A percentile compares a stretch with the other conserved stretches of the same genome.
These are phyloP conservation scores for Collybia mongolica DNA, from an alignment of 768 basidiomycete species.

Conservation along the genomic window DNA sequence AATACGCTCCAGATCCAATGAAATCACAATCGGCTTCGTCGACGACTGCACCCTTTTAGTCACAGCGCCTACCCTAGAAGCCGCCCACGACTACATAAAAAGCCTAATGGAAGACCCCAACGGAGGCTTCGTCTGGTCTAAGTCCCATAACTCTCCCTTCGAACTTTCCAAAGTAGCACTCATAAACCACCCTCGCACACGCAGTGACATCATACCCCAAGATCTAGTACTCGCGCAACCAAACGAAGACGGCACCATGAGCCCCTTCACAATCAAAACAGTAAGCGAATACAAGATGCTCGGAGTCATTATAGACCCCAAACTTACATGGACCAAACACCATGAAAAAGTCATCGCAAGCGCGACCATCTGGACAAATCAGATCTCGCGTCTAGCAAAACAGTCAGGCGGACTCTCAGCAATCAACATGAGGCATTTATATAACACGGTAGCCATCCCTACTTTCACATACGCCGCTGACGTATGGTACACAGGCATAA, in stretches of 20 bases:
- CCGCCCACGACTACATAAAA: conserved; percentile 15
- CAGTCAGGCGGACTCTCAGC: neutral
- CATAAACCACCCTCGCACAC: conserved; percentile 19
- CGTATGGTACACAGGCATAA: conserved; percentile 7
- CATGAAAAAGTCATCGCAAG: conserved; percentile 1
- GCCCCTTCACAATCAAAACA: neutral
- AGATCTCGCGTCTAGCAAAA: neutral
- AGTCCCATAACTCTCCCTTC: conserved; percentile 25
- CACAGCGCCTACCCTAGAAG: conserved; percentile 15
- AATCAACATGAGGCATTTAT: conserved; percentile 5
- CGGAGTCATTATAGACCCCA: conserved; percentile 1
- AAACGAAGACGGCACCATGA: neutral
- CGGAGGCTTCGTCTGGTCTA: conserved; percentile 24
- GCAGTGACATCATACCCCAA: conserved; percentile 1
- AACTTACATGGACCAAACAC: conserved; percentile 10
- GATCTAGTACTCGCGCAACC: neutral
- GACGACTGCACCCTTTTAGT: conserved; percentile 27
- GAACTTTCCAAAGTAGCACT: conserved; percentile 28
- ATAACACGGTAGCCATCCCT: conserved; percentile 8
- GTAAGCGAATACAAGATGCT: neutral
- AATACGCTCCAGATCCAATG: neutral
- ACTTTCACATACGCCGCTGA: too few relatives aligned
- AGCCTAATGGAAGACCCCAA: conserved; percentile 21
- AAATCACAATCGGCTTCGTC: conserved; percentile 24
- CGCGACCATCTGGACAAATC: neutral